Percentiles rank a stretch among this genome's conserved stretches.
Evolutionary conservation across 768 basidiomycete species (phyloP).

Genomic region (Exsudoporus frostii): DNA sequence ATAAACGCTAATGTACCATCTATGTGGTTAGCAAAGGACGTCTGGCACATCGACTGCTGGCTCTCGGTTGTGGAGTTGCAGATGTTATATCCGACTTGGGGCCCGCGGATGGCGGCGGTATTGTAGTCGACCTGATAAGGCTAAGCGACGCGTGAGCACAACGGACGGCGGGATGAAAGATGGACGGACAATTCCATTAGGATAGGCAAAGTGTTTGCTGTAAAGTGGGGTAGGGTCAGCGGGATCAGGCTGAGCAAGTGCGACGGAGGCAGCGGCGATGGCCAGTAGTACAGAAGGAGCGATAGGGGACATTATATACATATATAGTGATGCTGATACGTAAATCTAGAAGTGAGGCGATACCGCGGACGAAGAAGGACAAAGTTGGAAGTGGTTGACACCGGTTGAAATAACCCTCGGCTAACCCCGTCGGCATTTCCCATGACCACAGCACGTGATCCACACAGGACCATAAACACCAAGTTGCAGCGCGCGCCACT

Average conservation of each 20-base stretch:
- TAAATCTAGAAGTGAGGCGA: slow-evolving; percentile 1
- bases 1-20: slow-evolving; percentile 28
- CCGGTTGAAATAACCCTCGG: slow-evolving; percentile 24
- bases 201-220: slow-evolving; percentile 44
- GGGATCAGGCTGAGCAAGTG: slow-evolving; percentile 33
- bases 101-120: slow-evolving; percentile 44
- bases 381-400: no score
- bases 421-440: slow-evolving; percentile 4
- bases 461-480: slow-evolving; percentile 27
- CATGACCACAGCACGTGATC: slow-evolving; percentile 29
- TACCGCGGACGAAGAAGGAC: background rate
- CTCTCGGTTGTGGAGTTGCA: slow-evolving; percentile 67
- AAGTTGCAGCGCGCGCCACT: background rate
- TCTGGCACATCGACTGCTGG: slow-evolving; percentile 67
- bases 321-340: background rate
- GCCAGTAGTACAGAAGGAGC: slow-evolving; percentile 39
- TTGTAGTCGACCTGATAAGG: slow-evolving; percentile 49
- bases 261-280: slow-evolving; percentile 30
- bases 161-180: background rate
- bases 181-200: slow-evolving; percentile 39
- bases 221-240: slow-evolving; percentile 47
- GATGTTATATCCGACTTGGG: slow-evolving; percentile 61
- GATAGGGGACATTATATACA: slow-evolving; percentile 35
- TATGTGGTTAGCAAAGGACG: slow-evolving; percentile 58
- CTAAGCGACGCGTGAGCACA: slow-evolving; percentile 23